These are phyloP conservation scores for Boletus speciosus DNA, from an alignment of 768 basidiomycete species.

Conservation along the genomic window DNA sequence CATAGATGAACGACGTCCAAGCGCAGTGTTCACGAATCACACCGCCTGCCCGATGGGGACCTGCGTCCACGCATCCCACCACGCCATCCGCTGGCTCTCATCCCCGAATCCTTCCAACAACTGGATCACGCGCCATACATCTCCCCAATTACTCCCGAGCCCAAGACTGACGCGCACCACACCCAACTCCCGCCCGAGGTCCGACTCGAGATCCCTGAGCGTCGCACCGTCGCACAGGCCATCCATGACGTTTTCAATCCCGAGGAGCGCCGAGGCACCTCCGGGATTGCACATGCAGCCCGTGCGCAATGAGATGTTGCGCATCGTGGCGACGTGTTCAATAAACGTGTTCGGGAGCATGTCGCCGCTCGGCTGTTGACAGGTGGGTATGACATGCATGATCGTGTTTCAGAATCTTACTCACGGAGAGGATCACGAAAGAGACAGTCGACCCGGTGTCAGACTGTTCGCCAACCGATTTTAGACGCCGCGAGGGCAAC, in stretches of 20 bases:
- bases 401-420: constrained; percentile 23
- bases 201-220: constrained; percentile 56
- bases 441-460: constrained; percentile 64
- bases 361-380: constrained; percentile 54
- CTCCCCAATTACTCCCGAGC: constrained; percentile 73
- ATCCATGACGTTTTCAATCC: constrained; percentile 62
- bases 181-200: constrained; percentile 65
- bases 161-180: constrained; percentile 78
- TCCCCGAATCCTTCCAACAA: constrained; percentile 47
- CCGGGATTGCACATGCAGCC: constrained; percentile 91
- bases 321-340: constrained; percentile 60
- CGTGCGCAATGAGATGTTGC: constrained; percentile 71
- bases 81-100: constrained; percentile 31
- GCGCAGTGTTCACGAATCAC: constrained; percentile 7
- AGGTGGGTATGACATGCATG: neutral
- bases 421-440: constrained; percentile 59
- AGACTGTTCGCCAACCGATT: constrained; percentile 58
- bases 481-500: constrained; percentile 50
- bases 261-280: constrained; percentile 69
- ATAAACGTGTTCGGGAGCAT: constrained; percentile 72
- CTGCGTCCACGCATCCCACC: constrained; percentile 42
- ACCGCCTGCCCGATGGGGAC: constrained; percentile 34
- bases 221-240: constrained; percentile 56
- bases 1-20: too few species aligned
- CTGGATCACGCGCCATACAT: constrained; percentile 57